Conservation (phyloP, 345 rosid species). For the Barbarea vulgaris region DNA sequence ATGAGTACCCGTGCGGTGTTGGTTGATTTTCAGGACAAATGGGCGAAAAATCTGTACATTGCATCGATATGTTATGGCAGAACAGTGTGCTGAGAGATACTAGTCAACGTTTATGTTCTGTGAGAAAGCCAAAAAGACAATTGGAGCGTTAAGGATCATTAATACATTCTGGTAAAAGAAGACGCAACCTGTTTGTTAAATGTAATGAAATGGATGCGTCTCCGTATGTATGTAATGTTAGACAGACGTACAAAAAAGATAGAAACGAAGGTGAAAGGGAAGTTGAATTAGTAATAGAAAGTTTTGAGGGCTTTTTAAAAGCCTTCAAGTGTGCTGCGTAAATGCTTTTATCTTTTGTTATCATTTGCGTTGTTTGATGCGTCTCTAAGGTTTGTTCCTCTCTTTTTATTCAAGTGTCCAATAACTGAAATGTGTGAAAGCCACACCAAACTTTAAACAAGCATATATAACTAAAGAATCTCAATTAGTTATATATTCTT, state of each 20-base stretch:
- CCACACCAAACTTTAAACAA: slow-evolving; percentile 4
- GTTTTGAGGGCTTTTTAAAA: slow-evolving; percentile 26
- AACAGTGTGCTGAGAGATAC: slow-evolving; percentile 73
- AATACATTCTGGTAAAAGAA: not conserved
- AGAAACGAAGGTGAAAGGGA: not conserved
- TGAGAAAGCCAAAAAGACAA: not conserved
- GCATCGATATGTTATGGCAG: slow-evolving; percentile 88
- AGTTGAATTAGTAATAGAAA: slow-evolving; percentile 21
- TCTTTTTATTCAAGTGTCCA: not conserved
- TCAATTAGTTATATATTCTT: not conserved
- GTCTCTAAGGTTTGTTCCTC: not conserved
- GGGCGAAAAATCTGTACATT: slow-evolving; percentile 86
- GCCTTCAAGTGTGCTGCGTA: slow-evolving; percentile 34
- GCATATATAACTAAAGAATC: not conserved
- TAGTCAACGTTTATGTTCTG: slow-evolving; percentile 2
- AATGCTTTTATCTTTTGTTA: not conserved
- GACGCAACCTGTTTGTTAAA: slow-evolving; percentile 27
- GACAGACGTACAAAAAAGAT: slow-evolving; percentile 22
- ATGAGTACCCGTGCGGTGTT: not conserved
- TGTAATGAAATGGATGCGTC: slow-evolving; percentile 37
- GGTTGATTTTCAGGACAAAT: slow-evolving; percentile 71
- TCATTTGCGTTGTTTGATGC: slow-evolving; percentile 7
- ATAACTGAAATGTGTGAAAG: slow-evolving; percentile 1
- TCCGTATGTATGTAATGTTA: slow-evolving; percentile 28
- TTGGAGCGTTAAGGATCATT: not conserved